Base-by-base conservation (phyloP, 495 filamentous ascomycete species). In the Halenospora varia region DNA sequence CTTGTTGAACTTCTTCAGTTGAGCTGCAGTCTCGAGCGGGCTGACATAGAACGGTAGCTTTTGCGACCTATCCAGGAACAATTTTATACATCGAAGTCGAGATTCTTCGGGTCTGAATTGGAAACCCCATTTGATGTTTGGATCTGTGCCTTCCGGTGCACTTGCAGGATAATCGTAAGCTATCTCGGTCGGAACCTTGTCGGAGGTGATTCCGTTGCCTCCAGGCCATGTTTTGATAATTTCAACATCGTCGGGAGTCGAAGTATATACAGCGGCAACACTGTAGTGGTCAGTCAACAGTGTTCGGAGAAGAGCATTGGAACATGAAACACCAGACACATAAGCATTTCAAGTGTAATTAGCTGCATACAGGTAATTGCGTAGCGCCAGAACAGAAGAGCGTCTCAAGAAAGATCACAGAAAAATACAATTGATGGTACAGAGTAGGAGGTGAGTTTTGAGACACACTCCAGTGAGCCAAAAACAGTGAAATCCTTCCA, bases 141-240 rank as follows among this genome's bases (percentile, higher is more conserved):
- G 70, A 1, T 65, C 63, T 1, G 69, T 60, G 15, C 68, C 73
- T 22, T 70, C 59, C 8, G 69, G 26, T 2, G 72, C 65, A 26
- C 69, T 53, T 44, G 73, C 46, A 8, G 75, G 74, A 35, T 71
- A 55, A 35, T 72, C 71, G 67, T 87, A 87, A 18, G 77, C 72
- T 53, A 87, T 78, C 64, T 84, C 82, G 25, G 82, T 84, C 0
- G 83, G 83, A 18, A 86, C 83, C 66, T 87, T 85, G 66, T 87
- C 83, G 50, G 82, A 86, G 20, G 84, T 86, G 67, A 86, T 86
- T 50, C 83, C 82, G 56, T 89, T 87, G 19, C 87, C 86, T 42
- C 87, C 87, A 2, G 88, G 88, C 87, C 87, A 90, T 25, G 83
- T 86, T 67, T 89, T 90, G 72, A 90, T 89, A 61, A 90, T 87